These are phyloP conservation scores for Cordyceps cicadae DNA, from an alignment of 2,329 filamentous ascomycete species.

Conservation along the genomic window DNA sequence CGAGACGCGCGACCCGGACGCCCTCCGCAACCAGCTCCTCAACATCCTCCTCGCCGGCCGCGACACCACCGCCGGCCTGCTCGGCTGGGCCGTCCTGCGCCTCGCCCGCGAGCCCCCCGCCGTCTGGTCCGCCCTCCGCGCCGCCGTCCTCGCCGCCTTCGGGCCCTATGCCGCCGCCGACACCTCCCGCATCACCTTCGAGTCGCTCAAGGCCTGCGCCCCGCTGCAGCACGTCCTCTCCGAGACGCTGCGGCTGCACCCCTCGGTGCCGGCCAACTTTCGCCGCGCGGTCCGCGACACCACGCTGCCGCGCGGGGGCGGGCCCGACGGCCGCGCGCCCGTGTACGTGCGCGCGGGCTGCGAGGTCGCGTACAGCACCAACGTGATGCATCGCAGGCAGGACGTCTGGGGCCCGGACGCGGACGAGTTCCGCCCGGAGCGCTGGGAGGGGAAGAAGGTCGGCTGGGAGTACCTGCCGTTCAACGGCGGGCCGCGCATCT, in stretches of 20 bases:
- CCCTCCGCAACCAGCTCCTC: conserved; percentile 15
- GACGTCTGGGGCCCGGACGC: conserved; percentile 30
- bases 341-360: conserved; percentile 17
- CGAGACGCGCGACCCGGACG: conserved; percentile 13
- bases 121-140: conserved; percentile 13
- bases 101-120: conserved; percentile 14
- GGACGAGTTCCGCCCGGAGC: conserved; percentile 27
- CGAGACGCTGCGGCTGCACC: conserved; percentile 26
- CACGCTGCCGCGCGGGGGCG: conserved; percentile 29
- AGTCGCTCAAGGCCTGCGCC: conserved; percentile 17
- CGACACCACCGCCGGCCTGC: conserved; percentile 19
- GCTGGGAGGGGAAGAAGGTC: conserved; percentile 25
- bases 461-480: conserved; percentile 29
- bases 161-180: not conserved
- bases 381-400: conserved; percentile 25
- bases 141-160: conserved; percentile 6
- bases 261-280: conserved; percentile 26
- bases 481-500: conserved; percentile 39
- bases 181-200: conserved; percentile 10
- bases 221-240: conserved; percentile 20
- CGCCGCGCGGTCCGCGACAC: conserved; percentile 23
- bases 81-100: conserved; percentile 17
- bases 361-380: conserved; percentile 24
- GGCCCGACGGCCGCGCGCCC: conserved; percentile 23
- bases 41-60: conserved; percentile 17